These are phyloP conservation scores for Podospora bellae-mahoneyi DNA, from an alignment of 495 filamentous ascomycete species.

Conservation along the genomic window DNA sequence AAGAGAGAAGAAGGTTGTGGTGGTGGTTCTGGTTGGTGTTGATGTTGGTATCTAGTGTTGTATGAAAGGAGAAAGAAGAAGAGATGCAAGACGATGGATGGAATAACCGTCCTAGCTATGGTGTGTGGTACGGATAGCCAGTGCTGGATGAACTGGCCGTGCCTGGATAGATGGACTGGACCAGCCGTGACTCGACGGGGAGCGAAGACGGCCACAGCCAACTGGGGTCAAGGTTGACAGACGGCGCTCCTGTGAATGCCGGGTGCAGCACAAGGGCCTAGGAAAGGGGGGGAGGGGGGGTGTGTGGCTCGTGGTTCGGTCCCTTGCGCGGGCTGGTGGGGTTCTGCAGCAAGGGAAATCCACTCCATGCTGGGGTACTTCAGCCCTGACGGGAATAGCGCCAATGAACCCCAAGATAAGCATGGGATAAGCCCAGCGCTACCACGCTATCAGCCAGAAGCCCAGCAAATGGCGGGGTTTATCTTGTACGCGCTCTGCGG, in stretches of 20 bases:
- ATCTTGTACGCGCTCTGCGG: not conserved
- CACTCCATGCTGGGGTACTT: constrained; percentile 11
- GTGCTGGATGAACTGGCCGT: not conserved
- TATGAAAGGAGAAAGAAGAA: not conserved
- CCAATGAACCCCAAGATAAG: constrained; percentile 14
- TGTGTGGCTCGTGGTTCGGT: constrained; percentile 10
- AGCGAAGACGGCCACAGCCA: not conserved
- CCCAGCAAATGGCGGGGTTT: constrained; percentile 13
- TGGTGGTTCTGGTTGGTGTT: not conserved
- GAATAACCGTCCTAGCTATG: not conserved
- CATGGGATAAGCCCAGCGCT: constrained; percentile 7
- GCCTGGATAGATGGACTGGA: constrained; percentile 2
- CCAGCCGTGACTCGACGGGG: constrained; percentile 15
- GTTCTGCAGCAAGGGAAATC: constrained; percentile 5
- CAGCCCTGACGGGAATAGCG: constrained; percentile 21
- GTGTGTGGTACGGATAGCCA: not conserved
- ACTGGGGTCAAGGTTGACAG: constrained; percentile 13
- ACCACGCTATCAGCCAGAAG: not conserved
- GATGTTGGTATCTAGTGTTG: not conserved
- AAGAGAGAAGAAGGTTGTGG: not conserved
- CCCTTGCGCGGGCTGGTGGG: constrained; percentile 10
- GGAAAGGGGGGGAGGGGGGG: constrained; percentile 8
- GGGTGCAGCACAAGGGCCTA: constrained; percentile 14
- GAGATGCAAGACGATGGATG: not conserved
- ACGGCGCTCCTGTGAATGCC: constrained; percentile 11